These are phyloP conservation scores for Crithidia thermophila DNA, from an alignment of 208 protist species.

Conservation along the genomic window DNA sequence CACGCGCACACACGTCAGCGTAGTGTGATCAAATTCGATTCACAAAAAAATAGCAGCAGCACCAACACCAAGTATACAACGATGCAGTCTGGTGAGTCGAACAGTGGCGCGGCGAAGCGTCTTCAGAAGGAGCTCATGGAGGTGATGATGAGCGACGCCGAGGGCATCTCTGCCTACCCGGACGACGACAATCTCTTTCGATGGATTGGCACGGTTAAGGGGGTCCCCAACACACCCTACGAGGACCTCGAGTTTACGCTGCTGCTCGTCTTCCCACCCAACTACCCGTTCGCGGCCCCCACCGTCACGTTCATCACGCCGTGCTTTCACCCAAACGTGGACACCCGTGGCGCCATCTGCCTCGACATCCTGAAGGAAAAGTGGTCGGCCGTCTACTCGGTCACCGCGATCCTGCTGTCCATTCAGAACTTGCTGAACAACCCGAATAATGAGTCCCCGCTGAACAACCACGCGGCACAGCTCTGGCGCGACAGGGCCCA, in stretches of 20 bases:
- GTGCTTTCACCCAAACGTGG: constrained; percentile 97
- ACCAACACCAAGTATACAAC: too few species aligned
- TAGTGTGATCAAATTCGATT: too few species aligned
- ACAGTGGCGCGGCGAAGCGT: constrained; percentile 67
- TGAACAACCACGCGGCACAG: constrained; percentile 94
- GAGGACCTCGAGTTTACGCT: constrained; percentile 94
- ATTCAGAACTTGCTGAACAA: constrained; percentile 96
- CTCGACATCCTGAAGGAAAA: constrained; percentile 98
- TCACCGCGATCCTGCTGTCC: constrained; percentile 94
- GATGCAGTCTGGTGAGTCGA: constrained; percentile 16
- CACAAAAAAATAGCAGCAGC: too few species aligned
- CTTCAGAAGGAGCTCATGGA: constrained; percentile 95
- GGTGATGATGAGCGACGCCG: constrained; percentile 87
- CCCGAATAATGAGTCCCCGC: constrained; percentile 96
- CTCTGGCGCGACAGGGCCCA: constrained; percentile 88
- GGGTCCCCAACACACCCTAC: constrained; percentile 87
- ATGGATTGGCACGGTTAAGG: constrained; percentile 92
- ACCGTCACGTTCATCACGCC: constrained; percentile 93
- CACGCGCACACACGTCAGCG: too few species aligned
- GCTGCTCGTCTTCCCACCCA: constrained; percentile 88
- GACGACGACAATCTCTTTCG: constrained; percentile 94
- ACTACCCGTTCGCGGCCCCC: constrained; percentile 96
- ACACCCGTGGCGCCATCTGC: constrained; percentile 94
- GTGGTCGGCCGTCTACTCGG: constrained; percentile 96
- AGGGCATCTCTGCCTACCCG: constrained; percentile 95